Base-by-base conservation (phyloP, 2,329 filamentous ascomycete genomes). In the Alternaria atra region DNA sequence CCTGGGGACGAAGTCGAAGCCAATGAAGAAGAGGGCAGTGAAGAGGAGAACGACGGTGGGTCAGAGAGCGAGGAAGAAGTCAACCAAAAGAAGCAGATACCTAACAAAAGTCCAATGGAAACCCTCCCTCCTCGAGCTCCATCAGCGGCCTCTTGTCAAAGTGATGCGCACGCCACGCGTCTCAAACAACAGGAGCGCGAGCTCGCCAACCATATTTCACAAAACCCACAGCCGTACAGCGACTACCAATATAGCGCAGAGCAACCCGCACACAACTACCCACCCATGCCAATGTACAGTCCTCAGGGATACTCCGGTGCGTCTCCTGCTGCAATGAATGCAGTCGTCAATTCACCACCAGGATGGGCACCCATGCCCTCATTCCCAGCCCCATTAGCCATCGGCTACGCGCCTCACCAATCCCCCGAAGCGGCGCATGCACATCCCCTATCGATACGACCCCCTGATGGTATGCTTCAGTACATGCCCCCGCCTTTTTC, bases 181-280 rank as follows among this genome's bases (percentile, higher is more conserved):
- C 67, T 76, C 7, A 67, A 64, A 53, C 62, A 71, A 27, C 76
- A 77, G 56, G 75, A 78, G 52, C 70, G 70, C 44, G 72, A 77
- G 30, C 61, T 77, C n/a, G 67, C 71, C 30, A 70, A 73, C 44
- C 76, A 80, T 55, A 64, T 79, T 13, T 60, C 79, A 8, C 74
- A 79, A 46, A 75, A 68, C 25, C 78, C 78, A 35, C 74, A 75
- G 59, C 76, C 78, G 10, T 72, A 76, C 13, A 65, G 71, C 48
- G 70, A 71, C 32, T 71, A 76, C 43, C 73, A 73, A 43, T 73
- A 74, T 52, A 62, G 64, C 29, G 71, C 66, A 40, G 69, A 60
- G 3, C 60, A 70, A 27, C 75, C 74, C 40, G 67, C 73, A 20
- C 60, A 67, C 27, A 52, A 63, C 12, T 65, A 68, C 6, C 63